Base-by-base conservation (phyloP, 2,329 filamentous ascomycete species). In the Mycosphaerella arachidis region DNA sequence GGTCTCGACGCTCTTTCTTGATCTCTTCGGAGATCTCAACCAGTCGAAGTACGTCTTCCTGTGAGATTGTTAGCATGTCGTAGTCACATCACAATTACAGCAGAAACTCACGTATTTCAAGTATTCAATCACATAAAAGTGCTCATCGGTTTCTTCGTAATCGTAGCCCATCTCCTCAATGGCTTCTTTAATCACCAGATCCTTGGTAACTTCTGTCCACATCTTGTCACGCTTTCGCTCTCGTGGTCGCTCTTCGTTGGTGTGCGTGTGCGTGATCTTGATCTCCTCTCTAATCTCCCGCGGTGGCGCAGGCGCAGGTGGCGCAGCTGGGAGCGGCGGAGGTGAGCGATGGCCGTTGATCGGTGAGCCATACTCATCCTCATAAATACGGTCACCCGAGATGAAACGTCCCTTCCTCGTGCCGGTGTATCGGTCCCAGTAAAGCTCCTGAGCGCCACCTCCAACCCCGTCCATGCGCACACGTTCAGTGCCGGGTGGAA, bases 151-250 rank as follows among this genome's bases (percentile, higher is more conserved):
- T 80, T 97, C 92, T 73, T 97, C 91, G 71, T 87, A 97, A 61
- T 90, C 86, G 75, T 96, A 97, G 2, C 91, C 91, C 71, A 87
- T 78, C 69, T 88, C 82, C 67, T 96, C 88, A 65, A 97, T 90
- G 18, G 94, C 94, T 72, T 97, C 92, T 55, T 88, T 86, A 60
- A 88, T 82, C 16, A 97, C 91, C 37, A 97, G 77, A 67, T 96
- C 92, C 77, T 96, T 96, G 50, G 93, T 96, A 68, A 99, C 91
- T 76, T 97, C 94, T 0, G 94, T 99, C 93, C 93, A 97, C 79
- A 96, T 90, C 61, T 80, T 78, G 64, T 76, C 77, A 9, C 63
- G 65, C 60, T 68, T 68, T 31, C 60, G 63, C 16, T 52, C 50
- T 13, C 62, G 60, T 27, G 57, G 53, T 43, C 35, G 56, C 59